phyloP scores from a whole-genome alignment of 192 early-diverging fungal genomes.

The Coemansia nantahalensis region DNA sequence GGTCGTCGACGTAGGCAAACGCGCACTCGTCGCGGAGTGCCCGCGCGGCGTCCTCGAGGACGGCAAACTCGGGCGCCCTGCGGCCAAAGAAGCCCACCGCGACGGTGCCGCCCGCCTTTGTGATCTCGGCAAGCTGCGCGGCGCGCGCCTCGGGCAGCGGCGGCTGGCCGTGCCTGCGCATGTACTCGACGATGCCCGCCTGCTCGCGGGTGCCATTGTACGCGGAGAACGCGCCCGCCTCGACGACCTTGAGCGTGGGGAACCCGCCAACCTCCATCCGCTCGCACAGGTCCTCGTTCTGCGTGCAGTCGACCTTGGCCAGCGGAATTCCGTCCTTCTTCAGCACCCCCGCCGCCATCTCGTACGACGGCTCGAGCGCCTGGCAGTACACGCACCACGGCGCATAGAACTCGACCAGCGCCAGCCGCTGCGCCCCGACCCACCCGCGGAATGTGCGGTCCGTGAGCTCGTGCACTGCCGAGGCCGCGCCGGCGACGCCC shows the following conservation, averaged over 20 bases:
- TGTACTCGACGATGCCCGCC: constrained; percentile 81
- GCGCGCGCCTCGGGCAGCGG: constrained; percentile 65
- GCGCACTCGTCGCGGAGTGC: constrained; percentile 77
- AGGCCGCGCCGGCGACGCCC: constrained; percentile 6
- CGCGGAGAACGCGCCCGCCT: constrained; percentile 57
- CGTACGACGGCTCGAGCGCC: constrained; percentile 88
- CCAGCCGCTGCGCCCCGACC: constrained; percentile 63
- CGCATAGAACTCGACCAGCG: constrained; percentile 93
- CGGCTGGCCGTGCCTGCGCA: constrained; percentile 87
- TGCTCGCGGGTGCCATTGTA: constrained; percentile 89
- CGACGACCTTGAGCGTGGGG: constrained; percentile 90
- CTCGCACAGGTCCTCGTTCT: constrained; percentile 75
- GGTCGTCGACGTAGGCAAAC: constrained; percentile 77
- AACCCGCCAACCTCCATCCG: constrained; percentile 77
- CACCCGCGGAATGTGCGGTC: constrained; percentile 62
- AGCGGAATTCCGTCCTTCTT: constrained; percentile 69
- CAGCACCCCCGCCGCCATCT: constrained; percentile 79
- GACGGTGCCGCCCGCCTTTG: constrained; percentile 74
- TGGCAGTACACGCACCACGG: constrained; percentile 90
- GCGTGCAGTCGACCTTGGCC: constrained; percentile 96
- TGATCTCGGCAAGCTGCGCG: constrained; percentile 66
- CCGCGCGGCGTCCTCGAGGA: constrained; percentile 67
- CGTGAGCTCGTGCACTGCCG: constrained; percentile 58
- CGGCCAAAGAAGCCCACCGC: constrained; percentile 75
- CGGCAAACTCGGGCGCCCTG: constrained; percentile 57